Conservation (phyloP, 257 asterid species). For the Ligustrum vulgare region DNA sequence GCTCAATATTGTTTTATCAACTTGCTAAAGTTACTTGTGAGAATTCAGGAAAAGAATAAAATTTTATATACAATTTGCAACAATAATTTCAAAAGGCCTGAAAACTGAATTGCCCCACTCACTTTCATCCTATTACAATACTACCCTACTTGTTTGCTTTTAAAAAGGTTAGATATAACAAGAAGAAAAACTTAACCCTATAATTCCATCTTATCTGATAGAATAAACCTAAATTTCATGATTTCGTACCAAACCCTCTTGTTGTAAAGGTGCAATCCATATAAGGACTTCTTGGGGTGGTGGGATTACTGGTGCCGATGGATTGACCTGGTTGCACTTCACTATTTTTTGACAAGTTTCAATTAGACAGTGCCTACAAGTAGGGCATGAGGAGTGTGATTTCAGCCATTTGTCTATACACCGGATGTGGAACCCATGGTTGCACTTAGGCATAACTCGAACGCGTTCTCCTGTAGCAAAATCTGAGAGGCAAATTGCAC, state of each 20-base stretch:
- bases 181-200: background rate
- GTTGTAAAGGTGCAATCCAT: slow-evolving; percentile 45
- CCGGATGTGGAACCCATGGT: slow-evolving; percentile 53
- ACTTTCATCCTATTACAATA: too few species aligned
- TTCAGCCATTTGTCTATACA: slow-evolving; percentile 53
- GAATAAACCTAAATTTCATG: slow-evolving; percentile 26
- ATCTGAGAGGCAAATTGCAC: slow-evolving; percentile 52
- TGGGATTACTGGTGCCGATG: background rate
- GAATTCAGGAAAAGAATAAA: slow-evolving; percentile 22
- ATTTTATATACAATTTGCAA: background rate
- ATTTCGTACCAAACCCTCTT: slow-evolving; percentile 44
- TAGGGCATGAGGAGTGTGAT: slow-evolving; percentile 60
- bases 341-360: slow-evolving; percentile 46
- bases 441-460: slow-evolving; percentile 50
- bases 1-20: slow-evolving; percentile 16
- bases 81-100: background rate
- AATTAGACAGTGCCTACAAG: slow-evolving; percentile 53
- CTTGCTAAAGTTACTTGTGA: background rate
- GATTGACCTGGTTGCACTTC: slow-evolving; percentile 17
- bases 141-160: background rate
- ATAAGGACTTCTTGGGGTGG: slow-evolving; percentile 22
- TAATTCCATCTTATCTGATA: slow-evolving; percentile 20
- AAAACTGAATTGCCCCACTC: slow-evolving; percentile 21
- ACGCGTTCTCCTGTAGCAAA: slow-evolving; percentile 40
- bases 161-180: background rate